phyloP scores from a whole-genome alignment of 257 asterid genomes.

The Ligustrum vulgare region DNA sequence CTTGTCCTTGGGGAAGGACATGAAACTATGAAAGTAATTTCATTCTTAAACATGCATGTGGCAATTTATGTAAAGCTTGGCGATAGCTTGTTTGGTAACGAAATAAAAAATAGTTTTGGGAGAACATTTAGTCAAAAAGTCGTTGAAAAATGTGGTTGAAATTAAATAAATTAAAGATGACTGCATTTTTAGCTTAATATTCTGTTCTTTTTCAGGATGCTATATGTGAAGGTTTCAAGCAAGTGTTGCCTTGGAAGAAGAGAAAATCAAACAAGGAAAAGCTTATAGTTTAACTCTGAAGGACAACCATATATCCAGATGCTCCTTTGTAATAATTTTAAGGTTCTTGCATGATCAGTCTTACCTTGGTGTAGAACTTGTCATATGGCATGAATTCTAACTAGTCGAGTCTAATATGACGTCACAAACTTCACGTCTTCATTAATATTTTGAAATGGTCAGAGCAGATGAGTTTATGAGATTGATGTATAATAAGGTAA shows the following conservation, averaged over 20 bases:
- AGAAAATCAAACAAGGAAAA: conserved; percentile 41
- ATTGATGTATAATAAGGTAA: too few relatives aligned
- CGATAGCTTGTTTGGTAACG: too few relatives aligned
- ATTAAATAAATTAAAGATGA: too few relatives aligned
- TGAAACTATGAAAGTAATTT: neutral
- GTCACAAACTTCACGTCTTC: too few relatives aligned
- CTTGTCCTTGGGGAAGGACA: neutral
- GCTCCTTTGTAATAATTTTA: neutral
- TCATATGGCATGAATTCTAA: neutral
- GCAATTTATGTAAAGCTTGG: neutral
- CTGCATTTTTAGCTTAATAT: neutral
- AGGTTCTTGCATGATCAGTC: neutral
- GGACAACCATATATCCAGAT: neutral
- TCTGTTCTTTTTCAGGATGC: conserved; percentile 41
- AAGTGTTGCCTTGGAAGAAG: conserved; percentile 61
- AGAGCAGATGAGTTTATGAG: neutral
- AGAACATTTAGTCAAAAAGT: too few relatives aligned
- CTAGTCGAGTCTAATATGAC: too few relatives aligned
- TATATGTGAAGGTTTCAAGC: conserved; percentile 61
- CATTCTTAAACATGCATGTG: neutral
- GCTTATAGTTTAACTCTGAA: neutral
- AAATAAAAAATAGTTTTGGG: too few relatives aligned
- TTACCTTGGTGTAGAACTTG: too few relatives aligned
- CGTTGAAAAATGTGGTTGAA: too few relatives aligned
- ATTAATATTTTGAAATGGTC: too few relatives aligned